Evolutionary conservation across 2,329 filamentous ascomycete genomes (phyloP), one percentile per base, ranked within the genome.

Genomic region (Pseudopithomyces maydicus): DNA sequence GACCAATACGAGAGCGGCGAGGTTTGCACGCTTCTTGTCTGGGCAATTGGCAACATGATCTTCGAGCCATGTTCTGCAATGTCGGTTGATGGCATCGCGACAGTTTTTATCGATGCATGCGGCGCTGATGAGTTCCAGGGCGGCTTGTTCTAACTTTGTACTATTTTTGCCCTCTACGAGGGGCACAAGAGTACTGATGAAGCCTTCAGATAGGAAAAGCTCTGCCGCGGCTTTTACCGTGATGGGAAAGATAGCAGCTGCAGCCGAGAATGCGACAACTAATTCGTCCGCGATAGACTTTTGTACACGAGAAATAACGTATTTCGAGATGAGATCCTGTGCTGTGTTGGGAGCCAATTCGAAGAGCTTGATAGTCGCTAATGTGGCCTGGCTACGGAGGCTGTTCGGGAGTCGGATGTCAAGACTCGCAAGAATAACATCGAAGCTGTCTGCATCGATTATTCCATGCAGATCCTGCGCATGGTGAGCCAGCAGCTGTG

Each of bases 231-330:
- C 84, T 54, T 88, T 85, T 2, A 92, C 90, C 2, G 91, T 87
- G 51, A 99, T 85, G 1, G 95, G 93, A 72, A 99, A 99, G 8
- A 96, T 86, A 20, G 88, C 87, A 1, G 92, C 87, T 6, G 92
- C 92, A n/a, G 93, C 92, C 52, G 93, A 98, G 74, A 97, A 98
- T 6, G 93, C 93, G 48, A 95, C 83, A 53, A 97, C 91, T 64
- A 96, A 86, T 75, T 96, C 91, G 68, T 97, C 93, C 62, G 92
- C 91, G 22, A 90, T 94, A 51, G 88, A 88, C 61, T 89, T 87
- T 64, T 84, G 79, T 15, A 96, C 82, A 52, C 89, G 87, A 15
- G 85, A 81, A 52, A 88, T 88, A 72, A 97, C 90, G 73, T 95
- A 94, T 5, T 84, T 84, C 5, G 85, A 85, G 48, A 97, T 85